These are phyloP conservation scores for Royoungia palumana DNA, from an alignment of 768 basidiomycete genomes.

Conservation along the genomic window DNA sequence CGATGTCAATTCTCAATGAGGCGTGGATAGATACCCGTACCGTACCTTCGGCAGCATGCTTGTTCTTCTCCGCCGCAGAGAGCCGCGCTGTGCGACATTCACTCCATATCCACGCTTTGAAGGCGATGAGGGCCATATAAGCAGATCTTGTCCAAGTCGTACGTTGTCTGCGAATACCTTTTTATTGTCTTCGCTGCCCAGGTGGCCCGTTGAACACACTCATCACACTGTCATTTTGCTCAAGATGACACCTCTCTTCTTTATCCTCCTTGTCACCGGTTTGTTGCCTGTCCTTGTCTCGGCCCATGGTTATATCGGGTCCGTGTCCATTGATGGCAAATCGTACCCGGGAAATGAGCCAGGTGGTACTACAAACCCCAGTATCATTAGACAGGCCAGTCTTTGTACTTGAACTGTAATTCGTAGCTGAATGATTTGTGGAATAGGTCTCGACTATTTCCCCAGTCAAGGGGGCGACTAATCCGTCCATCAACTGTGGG, in stretches of 20 bases:
- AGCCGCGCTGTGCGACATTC: slow-evolving; percentile 16
- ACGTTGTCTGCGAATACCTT: neutral
- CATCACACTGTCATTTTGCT: neutral
- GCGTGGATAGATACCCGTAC: neutral
- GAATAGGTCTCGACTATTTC: slow-evolving; percentile 34
- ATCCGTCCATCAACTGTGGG: slow-evolving; percentile 60
- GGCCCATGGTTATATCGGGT: slow-evolving; percentile 31
- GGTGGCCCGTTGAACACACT: slow-evolving; percentile 21
- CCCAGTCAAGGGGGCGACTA: slow-evolving; percentile 55
- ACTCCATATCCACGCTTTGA: slow-evolving; percentile 14
- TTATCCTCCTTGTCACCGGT: slow-evolving; percentile 6
- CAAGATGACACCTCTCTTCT: slow-evolving; percentile 16
- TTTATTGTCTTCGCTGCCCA: slow-evolving; percentile 8
- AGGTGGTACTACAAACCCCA: slow-evolving; percentile 32
- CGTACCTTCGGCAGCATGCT: neutral
- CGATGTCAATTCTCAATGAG: slow-evolving; percentile 6
- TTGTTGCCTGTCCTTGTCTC: slow-evolving; percentile 21
- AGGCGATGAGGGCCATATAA: slow-evolving; percentile 12
- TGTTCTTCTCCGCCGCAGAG: neutral
- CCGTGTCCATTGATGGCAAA: slow-evolving; percentile 30
- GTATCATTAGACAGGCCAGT: slow-evolving; percentile 43
- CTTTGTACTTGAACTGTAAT: neutral
- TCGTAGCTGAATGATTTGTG: neutral
- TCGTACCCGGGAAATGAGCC: slow-evolving; percentile 30
- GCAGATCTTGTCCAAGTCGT: slow-evolving; percentile 4